Conservation (phyloP, 2,329 filamentous ascomycete species). For the Dactylellina cionopaga region DNA sequence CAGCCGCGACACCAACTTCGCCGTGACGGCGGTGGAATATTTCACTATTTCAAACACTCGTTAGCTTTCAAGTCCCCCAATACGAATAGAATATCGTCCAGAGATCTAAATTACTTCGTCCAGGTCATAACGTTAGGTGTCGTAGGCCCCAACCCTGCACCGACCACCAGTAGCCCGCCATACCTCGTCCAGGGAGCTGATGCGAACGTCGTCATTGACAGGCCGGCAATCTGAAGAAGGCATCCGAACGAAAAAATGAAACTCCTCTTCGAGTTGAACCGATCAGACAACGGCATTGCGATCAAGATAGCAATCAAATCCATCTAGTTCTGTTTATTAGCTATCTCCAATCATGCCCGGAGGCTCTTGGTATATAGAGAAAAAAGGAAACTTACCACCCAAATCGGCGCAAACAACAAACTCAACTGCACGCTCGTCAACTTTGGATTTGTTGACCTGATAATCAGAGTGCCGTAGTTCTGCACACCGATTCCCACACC, state of each 20-base stretch:
- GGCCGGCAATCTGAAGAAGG: constrained; percentile 81
- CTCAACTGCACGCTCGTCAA: constrained; percentile 80
- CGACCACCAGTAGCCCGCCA: constrained; percentile 86
- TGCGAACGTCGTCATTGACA: constrained; percentile 81
- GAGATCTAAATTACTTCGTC: constrained; percentile 68
- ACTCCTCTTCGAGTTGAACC: constrained; percentile 81
- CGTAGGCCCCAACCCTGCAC: constrained; percentile 88
- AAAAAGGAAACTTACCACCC: constrained; percentile 87
- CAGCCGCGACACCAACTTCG: constrained; percentile 88
- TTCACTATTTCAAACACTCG: no score
- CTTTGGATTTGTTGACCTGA: constrained; percentile 77
- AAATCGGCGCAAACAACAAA: constrained; percentile 87
- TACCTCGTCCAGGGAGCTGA: constrained; percentile 79
- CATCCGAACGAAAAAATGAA: constrained; percentile 82
- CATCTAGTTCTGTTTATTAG: no score
- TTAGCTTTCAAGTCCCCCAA: no score
- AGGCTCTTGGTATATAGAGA: no score
- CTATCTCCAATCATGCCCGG: no score
- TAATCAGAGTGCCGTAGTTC: constrained; percentile 87
- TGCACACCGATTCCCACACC: constrained; percentile 91
- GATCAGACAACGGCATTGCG: constrained; percentile 84
- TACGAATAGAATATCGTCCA: not conserved
- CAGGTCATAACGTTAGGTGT: constrained; percentile 95
- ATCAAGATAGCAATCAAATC: constrained; percentile 87
- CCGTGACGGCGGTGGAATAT: constrained; percentile 90